Base-by-base conservation (phyloP, 163 green algal species). In the Scenedesmus sp. region DNA sequence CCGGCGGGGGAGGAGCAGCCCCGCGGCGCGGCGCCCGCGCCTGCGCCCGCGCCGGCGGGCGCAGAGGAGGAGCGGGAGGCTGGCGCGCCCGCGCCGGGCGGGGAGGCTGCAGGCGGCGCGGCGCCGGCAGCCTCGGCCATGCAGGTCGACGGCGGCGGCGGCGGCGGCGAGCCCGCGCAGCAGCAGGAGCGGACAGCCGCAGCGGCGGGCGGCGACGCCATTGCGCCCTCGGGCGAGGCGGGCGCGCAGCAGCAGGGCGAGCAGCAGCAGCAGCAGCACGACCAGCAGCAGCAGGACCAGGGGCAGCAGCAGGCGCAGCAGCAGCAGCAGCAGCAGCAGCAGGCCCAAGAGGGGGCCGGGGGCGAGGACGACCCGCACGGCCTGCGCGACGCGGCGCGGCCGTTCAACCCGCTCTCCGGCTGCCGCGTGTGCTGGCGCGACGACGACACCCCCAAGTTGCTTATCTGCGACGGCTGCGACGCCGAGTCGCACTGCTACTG, bases 401-500 rank as follows among this genome's bases (percentile, higher is more conserved):
- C 64, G 24, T 81, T 75, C 84, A 92, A 87, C 66, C 89, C 86
- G 0, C 63, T 76, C 1, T 58, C 79, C 14, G 87, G 86, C 13
- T 94, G 89, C 78, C 77, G 81, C 18, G 77, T 88, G 2, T 95
- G 89, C 85, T 95, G 91, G 91, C 64, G 65, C 20, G 81, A 91
- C n/a, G 86, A 88, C 11, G 91, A 95, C 75, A 71, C 66, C 1
- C 48, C 62, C 4, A 75, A 77, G 18, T 74, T 91, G 64, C 66
- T 94, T 42, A 66, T 91, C 53, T 95, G 91, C 53, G 87, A 93
- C 72, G 74, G 83, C 60, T 96, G 91, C 63, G 83, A 92, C 42
- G 75, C 76, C 13, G 84, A 91, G 75, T 89, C 84, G 53, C 91
- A 96, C 84, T 87, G 73, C 63, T 95, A 95, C 82, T 96, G 91